phyloP scores from a whole-genome alignment of 2,329 filamentous ascomycete species.

The Atkinsonella hypoxylon region DNA sequence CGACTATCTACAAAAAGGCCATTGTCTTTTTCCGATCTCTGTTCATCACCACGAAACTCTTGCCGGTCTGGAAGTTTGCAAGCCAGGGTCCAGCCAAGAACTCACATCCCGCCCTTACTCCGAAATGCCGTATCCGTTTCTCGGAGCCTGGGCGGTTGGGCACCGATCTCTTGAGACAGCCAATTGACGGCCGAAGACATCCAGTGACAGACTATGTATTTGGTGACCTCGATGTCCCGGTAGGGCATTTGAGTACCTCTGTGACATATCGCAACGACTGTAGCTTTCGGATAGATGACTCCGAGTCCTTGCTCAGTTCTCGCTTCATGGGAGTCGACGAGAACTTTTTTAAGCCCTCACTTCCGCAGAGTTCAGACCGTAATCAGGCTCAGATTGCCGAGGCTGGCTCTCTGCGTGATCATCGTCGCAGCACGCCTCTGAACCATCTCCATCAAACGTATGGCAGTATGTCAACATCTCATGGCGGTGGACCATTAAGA shows the following conservation, averaged over 20 bases:
- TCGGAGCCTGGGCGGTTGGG: slow-evolving; percentile 42
- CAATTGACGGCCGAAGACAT: slow-evolving; percentile 26
- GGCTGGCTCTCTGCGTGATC: slow-evolving; percentile 63
- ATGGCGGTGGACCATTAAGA: slow-evolving; percentile 64
- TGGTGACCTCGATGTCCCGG: slow-evolving; percentile 73
- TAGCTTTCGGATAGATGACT: slow-evolving; percentile 83
- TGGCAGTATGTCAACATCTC: slow-evolving; percentile 80
- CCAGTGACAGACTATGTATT: slow-evolving; percentile 65
- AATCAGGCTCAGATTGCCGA: slow-evolving; percentile 32
- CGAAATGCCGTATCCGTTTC: slow-evolving; percentile 69
- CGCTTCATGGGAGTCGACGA: slow-evolving; percentile 89
- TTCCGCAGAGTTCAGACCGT: slow-evolving; percentile 43
- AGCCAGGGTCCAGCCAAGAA: slow-evolving; percentile 62
- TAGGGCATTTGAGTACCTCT: slow-evolving; percentile 69
- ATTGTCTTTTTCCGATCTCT: slow-evolving; percentile 90
- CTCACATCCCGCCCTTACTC: slow-evolving; percentile 53
- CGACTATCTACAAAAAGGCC: slow-evolving; percentile 92
- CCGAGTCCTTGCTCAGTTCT: slow-evolving; percentile 81
- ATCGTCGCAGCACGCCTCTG: slow-evolving; percentile 35
- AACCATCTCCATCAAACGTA: slow-evolving; percentile 67
- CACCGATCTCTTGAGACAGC: slow-evolving; percentile 49
- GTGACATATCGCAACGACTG: slow-evolving; percentile 81
- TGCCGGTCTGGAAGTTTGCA: slow-evolving; percentile 77
- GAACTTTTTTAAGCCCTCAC: slow-evolving; percentile 70
- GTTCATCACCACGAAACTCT: slow-evolving; percentile 67